A percentile compares a stretch with the other conserved stretches of the same genome.
Evolutionary conservation across 2,329 filamentous ascomycete species (phyloP).

Genomic region (Aspergillus tanneri): DNA sequence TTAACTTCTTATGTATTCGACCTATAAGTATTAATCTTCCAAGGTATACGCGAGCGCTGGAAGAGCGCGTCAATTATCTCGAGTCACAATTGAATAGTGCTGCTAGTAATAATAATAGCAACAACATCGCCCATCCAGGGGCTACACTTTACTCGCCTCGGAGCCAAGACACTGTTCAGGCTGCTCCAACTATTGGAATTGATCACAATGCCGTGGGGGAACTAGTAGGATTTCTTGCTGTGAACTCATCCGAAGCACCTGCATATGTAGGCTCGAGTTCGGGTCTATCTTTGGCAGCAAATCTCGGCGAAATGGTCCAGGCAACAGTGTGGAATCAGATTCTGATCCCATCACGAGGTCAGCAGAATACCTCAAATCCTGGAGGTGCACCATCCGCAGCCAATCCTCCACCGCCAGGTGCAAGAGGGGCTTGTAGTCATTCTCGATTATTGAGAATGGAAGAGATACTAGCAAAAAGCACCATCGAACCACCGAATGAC

Average conservation of each 20-base stretch:
- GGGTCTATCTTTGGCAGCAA: constrained; percentile 50
- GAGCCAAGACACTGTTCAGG: constrained; percentile 19
- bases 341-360: constrained; percentile 31
- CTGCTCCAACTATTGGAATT: constrained; percentile 20
- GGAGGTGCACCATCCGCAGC: neutral
- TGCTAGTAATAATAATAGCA: constrained; percentile 17
- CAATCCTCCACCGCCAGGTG: constrained; percentile 14
- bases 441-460: constrained; percentile 38
- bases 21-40: constrained; percentile 9
- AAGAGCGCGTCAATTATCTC: constrained; percentile 46
- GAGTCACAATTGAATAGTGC: constrained; percentile 32
- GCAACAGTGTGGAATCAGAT: constrained; percentile 56
- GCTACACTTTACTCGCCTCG: constrained; percentile 28
- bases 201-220: constrained; percentile 43
- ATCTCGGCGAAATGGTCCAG: constrained; percentile 55
- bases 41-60: constrained; percentile 46
- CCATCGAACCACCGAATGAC: constrained; percentile 50
- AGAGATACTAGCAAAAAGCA: constrained; percentile 44
- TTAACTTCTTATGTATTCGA: neutral
- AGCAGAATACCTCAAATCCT: constrained; percentile 17
- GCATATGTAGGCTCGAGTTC: constrained; percentile 53
- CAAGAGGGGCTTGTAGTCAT: constrained; percentile 19
- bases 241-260: constrained; percentile 47
- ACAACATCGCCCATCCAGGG: constrained; percentile 19
- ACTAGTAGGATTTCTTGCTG: constrained; percentile 51